phyloP scores from a whole-genome alignment of 129 eudicot species.

The Apium graveolens region DNA sequence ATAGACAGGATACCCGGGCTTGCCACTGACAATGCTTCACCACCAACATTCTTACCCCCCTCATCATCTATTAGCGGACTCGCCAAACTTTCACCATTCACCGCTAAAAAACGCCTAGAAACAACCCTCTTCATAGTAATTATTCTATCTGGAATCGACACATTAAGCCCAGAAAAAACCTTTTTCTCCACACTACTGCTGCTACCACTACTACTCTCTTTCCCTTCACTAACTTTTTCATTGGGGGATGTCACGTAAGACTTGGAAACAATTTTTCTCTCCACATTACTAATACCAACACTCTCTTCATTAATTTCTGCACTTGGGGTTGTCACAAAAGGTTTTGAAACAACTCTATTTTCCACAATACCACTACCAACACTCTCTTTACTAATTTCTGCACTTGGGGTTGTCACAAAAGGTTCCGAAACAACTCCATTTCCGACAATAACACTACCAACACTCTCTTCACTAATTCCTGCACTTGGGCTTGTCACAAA shows the following conservation, averaged over 20 bases:
- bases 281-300: background rate
- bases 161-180: background rate
- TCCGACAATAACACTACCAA: background rate
- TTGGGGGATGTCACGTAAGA: slow-evolving; percentile 7
- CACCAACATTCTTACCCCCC: background rate
- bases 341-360: slow-evolving; percentile 11
- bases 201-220: background rate
- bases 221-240: background rate
- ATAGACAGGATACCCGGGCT: slow-evolving; percentile 30
- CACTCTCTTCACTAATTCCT: slow-evolving; percentile 3
- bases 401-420: slow-evolving; percentile 8
- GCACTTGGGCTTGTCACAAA: slow-evolving; percentile 5
- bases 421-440: slow-evolving; percentile 14
- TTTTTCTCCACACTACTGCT: background rate
- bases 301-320: slow-evolving; percentile 9
- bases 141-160: slow-evolving; percentile 24
- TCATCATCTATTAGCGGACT: slow-evolving; percentile 8
- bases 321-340: slow-evolving; percentile 8
- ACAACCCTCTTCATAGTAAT: slow-evolving; percentile 18
- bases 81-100: slow-evolving; percentile 3
- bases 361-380: background rate
- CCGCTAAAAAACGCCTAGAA: slow-evolving; percentile 22
- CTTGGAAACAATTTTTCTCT: slow-evolving; percentile 14
- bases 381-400: slow-evolving; percentile 6
- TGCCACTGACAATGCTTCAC: slow-evolving; percentile 3